Percentiles rank a stretch among this genome's conserved stretches.
These are phyloP conservation scores for Capronia epimyces DNA, from an alignment of 2,329 filamentous ascomycete genomes.

Conservation along the genomic window DNA sequence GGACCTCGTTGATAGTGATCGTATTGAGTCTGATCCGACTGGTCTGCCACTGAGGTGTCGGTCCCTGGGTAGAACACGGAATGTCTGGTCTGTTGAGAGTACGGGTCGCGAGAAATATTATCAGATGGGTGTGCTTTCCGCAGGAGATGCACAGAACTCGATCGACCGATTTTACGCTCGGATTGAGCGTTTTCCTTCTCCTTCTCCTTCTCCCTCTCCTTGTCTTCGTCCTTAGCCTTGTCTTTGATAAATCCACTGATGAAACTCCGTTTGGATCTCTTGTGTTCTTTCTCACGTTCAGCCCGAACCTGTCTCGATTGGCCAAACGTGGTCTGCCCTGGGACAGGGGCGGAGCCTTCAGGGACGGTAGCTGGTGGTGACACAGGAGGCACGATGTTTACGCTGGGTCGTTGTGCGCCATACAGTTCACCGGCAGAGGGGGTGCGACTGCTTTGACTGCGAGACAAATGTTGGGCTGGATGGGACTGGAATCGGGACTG, in stretches of 20 bases:
- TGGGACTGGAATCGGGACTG: slow-evolving; percentile 20
- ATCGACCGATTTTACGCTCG: slow-evolving; percentile 23
- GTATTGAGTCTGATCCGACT: slow-evolving; percentile 13
- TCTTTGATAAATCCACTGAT: slow-evolving; percentile 25
- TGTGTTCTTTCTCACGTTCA: slow-evolving; percentile 23
- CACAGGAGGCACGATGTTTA: slow-evolving; percentile 22
- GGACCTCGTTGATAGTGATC: slow-evolving; percentile 16
- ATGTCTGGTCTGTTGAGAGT: slow-evolving; percentile 22
- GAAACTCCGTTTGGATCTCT: slow-evolving; percentile 24
- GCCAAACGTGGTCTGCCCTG: slow-evolving; percentile 27
- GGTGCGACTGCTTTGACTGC: slow-evolving; percentile 20
- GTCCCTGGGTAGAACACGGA: slow-evolving; percentile 16
- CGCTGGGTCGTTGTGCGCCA: slow-evolving; percentile 23
- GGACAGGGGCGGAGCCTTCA: slow-evolving; percentile 18
- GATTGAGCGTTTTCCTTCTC: slow-evolving; percentile 18
- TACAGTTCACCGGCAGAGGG: slow-evolving; percentile 19
- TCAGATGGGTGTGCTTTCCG: slow-evolving; percentile 19
- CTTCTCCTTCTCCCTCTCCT: slow-evolving; percentile 22
- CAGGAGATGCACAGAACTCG: slow-evolving; percentile 27
- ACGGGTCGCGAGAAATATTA: slow-evolving; percentile 14
- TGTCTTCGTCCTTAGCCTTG: slow-evolving; percentile 26
- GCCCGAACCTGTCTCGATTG: slow-evolving; percentile 22
- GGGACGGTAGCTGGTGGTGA: slow-evolving; percentile 18
- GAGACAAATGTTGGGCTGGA: slow-evolving; percentile 16
- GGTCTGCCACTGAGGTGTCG: slow-evolving; percentile 3